Evolutionary conservation across 2,329 filamentous ascomycete genomes (phyloP), one percentile per base, ranked within the genome.

Genomic region (Aureobasidium sp.): DNA sequence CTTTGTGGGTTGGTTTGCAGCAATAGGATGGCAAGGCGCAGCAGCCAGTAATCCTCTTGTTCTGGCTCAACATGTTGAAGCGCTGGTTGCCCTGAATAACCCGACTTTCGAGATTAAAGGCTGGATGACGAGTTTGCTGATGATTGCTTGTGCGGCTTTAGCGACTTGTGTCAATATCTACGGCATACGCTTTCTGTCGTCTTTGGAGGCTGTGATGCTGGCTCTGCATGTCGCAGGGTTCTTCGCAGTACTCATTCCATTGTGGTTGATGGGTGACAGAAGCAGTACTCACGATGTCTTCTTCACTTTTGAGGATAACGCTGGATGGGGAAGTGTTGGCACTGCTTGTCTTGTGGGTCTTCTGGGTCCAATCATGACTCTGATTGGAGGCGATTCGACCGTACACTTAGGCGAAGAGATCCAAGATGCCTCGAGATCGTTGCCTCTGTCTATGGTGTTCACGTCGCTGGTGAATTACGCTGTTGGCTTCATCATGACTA

Each of bases 1-100:
- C 66, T 68, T 81, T 16, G 77, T 78, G 47, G 81, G 77, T 36
- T 72, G 68, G 69, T 64, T 71, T 2, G 67, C 65, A 50, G 66
- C 66, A 3, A 62, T 72, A 2, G 70, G 69, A 3, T 72, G 70
- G 70, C 70, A 71, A 53, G 65, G 61, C 30, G 66, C 65, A 34
- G 67, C 70, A 63, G 65, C 67, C 14, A 66, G 67, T 9, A 67
- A 69, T 37, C 66, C 68, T 11, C 69, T 66, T 59, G 64, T 69
- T 45, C 64, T 63, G 41, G 69, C 67, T 16, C 65, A 67, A 36
- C 68, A 71, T 49, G 62, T 71, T 11, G 63, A 68, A 50, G 70
- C 67, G 25, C 53, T 72, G n/a, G 67, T 71, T 32, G 61, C 65
- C 10, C 53, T 72, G 25, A 63, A 61, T 45, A 60, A 71, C 36